Evolutionary conservation across 179 eudicot species (phyloP).

Genomic region (Beta lomatogona): DNA sequence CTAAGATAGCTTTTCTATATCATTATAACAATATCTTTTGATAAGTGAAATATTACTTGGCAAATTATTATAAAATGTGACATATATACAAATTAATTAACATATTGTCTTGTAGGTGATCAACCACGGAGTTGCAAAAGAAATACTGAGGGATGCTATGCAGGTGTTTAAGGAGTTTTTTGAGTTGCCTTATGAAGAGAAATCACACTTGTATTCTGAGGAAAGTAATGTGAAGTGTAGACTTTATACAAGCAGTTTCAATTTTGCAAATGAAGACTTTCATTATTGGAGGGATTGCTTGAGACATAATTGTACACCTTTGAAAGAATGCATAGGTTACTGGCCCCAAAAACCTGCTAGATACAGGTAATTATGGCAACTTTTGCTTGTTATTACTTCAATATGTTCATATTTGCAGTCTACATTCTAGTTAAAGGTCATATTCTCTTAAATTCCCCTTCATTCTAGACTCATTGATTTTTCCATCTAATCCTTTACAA

Average conservation of each 20-base stretch:
- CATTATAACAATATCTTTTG: neutral
- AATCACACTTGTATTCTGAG: conserved; percentile 19
- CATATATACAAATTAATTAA: neutral
- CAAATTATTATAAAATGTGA: neutral
- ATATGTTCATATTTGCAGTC: neutral
- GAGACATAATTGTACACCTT: conserved; percentile 38
- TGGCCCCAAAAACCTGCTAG: conserved; percentile 52
- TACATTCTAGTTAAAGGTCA: too few species aligned
- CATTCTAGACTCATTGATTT: too few species aligned
- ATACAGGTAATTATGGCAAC: conserved; percentile 30
- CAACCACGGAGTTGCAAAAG: conserved; percentile 24
- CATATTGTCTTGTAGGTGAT: conserved; percentile 13
- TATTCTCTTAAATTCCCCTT: too few species aligned
- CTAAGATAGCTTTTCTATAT: too few species aligned
- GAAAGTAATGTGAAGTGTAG: conserved; percentile 15
- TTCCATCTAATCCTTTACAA: too few species aligned
- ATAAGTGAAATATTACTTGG: neutral
- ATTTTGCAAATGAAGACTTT: conserved; percentile 31
- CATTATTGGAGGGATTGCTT: conserved; percentile 50
- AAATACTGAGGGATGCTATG: conserved; percentile 16
- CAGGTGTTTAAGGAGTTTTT: conserved; percentile 26
- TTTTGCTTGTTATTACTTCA: neutral
- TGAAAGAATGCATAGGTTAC: conserved; percentile 34
- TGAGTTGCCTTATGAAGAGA: conserved; percentile 28
- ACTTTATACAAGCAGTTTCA: conserved; percentile 36